Base-by-base conservation (phyloP, 805 yeast species). In the Metschnikowia sp. region DNA sequence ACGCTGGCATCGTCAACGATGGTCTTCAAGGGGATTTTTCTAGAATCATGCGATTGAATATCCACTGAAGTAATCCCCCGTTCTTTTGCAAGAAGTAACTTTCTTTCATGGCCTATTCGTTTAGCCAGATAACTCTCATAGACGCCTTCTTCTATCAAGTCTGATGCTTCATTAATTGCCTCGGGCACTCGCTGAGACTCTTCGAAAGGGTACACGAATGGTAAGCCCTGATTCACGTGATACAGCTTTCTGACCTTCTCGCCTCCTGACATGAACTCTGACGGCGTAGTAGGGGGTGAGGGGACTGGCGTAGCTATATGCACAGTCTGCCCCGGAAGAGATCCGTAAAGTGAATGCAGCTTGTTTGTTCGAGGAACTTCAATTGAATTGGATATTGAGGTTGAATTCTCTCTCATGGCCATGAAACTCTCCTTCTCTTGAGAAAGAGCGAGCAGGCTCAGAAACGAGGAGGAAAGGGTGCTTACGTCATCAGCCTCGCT, bases 241-340 rank as follows among this genome's bases (percentile, higher is more conserved):
- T 78, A 82, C 42, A 79, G 73, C 49, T 79, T 74, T 49, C 83
- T 67, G 8, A 76, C 68, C 55, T 75, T 80, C 40, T 68, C 76
- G 53, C 77, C 77, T 1, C 77, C 77, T 10, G 72, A 52, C 76
- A 72, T 70, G 43, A 68, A 72, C 34, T 72, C 76, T 8, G 76
- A 69, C 1, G 75, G 71, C 7, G 69, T 63, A 10, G 64, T 52
- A 1, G 86, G 83, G 0, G 96, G 96, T 0, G 96, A 87, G 3
- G 96, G 94, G 1, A 86, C 86, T 0, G 96, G 96, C 0, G 96
- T 88, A 0, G 96, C 91, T 10, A 89, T 76, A 61, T 86, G 91
- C 5, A 84, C 69, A 0, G 78, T 66, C 36, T 81, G 83, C 0
- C 77, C 68, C 1, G 84, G 84, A 19, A 79, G 62, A 33, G 73